Base-by-base conservation (phyloP, 1,139 yeast genomes). In the Hanseniaspora uvarum region DNA sequence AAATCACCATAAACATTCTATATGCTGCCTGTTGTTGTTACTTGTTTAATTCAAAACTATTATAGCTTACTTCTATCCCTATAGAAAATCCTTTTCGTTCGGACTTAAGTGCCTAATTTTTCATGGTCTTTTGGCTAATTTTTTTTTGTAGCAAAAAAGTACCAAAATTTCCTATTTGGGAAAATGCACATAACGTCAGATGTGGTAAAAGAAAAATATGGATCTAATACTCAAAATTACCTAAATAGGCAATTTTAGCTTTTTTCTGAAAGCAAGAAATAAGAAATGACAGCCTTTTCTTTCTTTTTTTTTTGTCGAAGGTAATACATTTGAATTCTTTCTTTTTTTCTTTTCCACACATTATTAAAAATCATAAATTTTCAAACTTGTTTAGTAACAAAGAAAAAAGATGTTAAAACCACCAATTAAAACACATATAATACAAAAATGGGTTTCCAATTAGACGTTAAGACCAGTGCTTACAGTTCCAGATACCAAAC, bases 401-500 rank as follows among this genome's bases (percentile, higher is more conserved):
- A 18, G n/a, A 45, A 46, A 11, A 33, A 24, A 3, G 5, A 21
- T 1, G 33, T 7, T 30, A 21, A 53, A 41, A 47, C 55, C 50
- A 38, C 55, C 53, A 50, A 47, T 53, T 38, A 12, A 38, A 38
- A 30, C 44, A 38, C 16, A 33, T 23, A 39, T 23, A 33, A 16
- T n/a, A 58, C 28, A 41, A 49, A 59, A 59, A 87, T 87, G 96
- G 79, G 81, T 70, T 87, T 87, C 88, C 74, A 77, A 69, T 80
- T 80, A 72, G 69, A 70, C 62, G 62, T 68, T 57, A 88, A 88
- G 82, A 74, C 80, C 71, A 82, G 95, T 69, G 94, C 97, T 67
- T 92, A 94, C 92, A 88, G 82, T 82, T 88, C 97, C 73, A 92
- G 99, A 76, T 92, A 83, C 95, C 99, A 92, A 81, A 92, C 98